Conservation (phyloP, 164 flowering plant species). For the Nymphaea colorata region DNA sequence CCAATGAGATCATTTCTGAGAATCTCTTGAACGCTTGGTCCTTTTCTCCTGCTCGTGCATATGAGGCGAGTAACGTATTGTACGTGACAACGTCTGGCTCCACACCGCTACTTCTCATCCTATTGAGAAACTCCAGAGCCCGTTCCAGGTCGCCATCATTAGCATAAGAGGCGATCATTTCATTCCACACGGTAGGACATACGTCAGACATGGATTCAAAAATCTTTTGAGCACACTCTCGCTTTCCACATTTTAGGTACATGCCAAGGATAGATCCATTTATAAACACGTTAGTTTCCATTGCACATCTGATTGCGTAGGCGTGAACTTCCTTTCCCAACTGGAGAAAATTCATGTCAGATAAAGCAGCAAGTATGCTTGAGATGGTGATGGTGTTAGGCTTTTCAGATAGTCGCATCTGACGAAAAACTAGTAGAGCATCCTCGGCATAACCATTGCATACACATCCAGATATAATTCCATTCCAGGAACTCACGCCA, state of each 20-base stretch:
- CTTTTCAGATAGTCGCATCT: slow-evolving; percentile 14
- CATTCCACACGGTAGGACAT: slow-evolving; percentile 34
- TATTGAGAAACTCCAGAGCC: slow-evolving; percentile 16
- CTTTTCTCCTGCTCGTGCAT: slow-evolving; percentile 29
- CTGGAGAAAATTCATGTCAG: slow-evolving; percentile 20
- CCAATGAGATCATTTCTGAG: slow-evolving; percentile 20
- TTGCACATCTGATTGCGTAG: slow-evolving; percentile 19
- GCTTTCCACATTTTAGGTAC: slow-evolving; percentile 33
- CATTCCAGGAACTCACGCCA: slow-evolving; percentile 40
- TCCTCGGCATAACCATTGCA: slow-evolving; percentile 26
- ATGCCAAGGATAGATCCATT: slow-evolving; percentile 34
- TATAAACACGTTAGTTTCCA: slow-evolving; percentile 18
- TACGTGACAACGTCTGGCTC: slow-evolving; percentile 34
- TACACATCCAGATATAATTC: slow-evolving; percentile 34
- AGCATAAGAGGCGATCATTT: slow-evolving; percentile 31
- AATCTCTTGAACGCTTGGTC: slow-evolving; percentile 25
- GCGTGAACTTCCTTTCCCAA: slow-evolving; percentile 29
- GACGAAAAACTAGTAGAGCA: slow-evolving; percentile 23
- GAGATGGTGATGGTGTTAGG: slow-evolving; percentile 33
- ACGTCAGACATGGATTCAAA: slow-evolving; percentile 18
- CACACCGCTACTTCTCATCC: slow-evolving; percentile 21
- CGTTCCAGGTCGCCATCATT: slow-evolving; percentile 23
- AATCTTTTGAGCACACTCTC: slow-evolving; percentile 21
- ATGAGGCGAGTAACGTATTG: slow-evolving; percentile 31
- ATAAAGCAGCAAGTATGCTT: slow-evolving; percentile 31